Evolutionary conservation across 306 rosid genomes (phyloP).

Genomic region (Echinosophora koreensis): DNA sequence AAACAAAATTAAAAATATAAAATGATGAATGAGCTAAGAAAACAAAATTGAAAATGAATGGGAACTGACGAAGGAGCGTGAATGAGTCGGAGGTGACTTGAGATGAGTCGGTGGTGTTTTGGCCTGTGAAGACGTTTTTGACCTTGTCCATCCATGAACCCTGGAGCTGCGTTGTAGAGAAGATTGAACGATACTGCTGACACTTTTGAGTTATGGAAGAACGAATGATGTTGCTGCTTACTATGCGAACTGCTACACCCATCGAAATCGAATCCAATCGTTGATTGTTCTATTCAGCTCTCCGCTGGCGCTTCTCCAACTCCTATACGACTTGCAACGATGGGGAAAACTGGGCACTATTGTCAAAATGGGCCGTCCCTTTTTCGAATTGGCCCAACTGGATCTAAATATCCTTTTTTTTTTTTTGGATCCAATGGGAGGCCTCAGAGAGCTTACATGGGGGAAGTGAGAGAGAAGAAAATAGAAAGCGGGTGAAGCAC

Average conservation of each 20-base stretch:
- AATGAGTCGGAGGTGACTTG: slow-evolving; percentile 59
- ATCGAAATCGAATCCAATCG: slow-evolving; percentile 49
- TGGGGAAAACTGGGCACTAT: too few species aligned
- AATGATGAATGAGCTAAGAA: not conserved
- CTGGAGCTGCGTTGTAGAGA: slow-evolving; percentile 64
- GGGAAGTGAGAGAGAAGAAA: too few species aligned
- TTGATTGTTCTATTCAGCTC: not conserved
- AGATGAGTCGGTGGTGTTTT: slow-evolving; percentile 52
- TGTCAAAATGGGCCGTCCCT: too few species aligned
- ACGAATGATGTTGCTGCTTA: slow-evolving; percentile 38
- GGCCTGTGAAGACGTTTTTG: slow-evolving; percentile 80
- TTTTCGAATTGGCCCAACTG: too few species aligned
- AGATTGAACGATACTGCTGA: slow-evolving; percentile 64
- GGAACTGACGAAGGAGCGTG: slow-evolving; percentile 70
- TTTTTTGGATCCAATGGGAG: too few species aligned
- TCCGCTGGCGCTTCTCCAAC: not conserved
- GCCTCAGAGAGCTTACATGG: too few species aligned
- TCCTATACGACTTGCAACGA: too few species aligned
- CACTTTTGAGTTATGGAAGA: slow-evolving; percentile 31
- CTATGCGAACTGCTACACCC: slow-evolving; percentile 52
- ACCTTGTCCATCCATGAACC: slow-evolving; percentile 81
- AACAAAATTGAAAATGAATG: not conserved
- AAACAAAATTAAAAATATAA: not conserved
- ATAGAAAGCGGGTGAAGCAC: too few species aligned
- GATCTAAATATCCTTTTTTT: too few species aligned